These are phyloP conservation scores for Trypanosoma mega DNA, from an alignment of 208 protist genomes.

Conservation along the genomic window DNA sequence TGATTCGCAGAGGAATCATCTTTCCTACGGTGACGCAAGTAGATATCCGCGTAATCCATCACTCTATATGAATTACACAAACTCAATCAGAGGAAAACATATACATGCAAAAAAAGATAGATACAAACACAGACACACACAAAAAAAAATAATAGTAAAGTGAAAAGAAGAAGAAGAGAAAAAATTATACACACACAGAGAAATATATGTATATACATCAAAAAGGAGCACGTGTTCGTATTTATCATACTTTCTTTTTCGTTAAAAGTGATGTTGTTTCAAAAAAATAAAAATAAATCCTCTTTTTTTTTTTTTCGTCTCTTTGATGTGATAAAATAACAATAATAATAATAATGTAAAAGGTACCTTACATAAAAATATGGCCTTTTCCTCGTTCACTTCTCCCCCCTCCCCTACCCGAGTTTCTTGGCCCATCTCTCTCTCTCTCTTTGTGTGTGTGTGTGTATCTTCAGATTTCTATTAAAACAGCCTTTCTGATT, in stretches of 20 bases:
- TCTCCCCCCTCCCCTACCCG: no score
- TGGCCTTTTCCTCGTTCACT: no score
- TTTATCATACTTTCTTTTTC: not conserved
- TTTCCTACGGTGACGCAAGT: constrained; percentile 18
- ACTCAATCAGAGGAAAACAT: constrained; percentile 2
- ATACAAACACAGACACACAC: not conserved
- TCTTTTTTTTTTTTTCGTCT: not conserved
- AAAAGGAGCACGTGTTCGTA: not conserved
- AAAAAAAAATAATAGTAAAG: not conserved
- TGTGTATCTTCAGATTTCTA: no score
- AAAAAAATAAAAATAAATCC: not conserved
- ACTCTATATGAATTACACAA: no score
- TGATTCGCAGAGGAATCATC: not conserved
- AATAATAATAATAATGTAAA: no score
- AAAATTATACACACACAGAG: not conserved
- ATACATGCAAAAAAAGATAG: not conserved
- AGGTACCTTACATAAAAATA: no score
- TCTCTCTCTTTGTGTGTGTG: no score
- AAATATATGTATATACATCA: not conserved
- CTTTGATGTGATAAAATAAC: no score
- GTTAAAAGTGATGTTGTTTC: not conserved
- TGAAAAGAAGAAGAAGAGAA: not conserved
- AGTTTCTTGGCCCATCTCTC: no score
- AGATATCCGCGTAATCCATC: constrained; percentile 44
- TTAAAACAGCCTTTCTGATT: constrained; percentile 8